A percentile compares a stretch with the other conserved stretches of the same genome.
Conservation (phyloP, 148 eudicot genomes). For the Cornus controversa region DNA sequence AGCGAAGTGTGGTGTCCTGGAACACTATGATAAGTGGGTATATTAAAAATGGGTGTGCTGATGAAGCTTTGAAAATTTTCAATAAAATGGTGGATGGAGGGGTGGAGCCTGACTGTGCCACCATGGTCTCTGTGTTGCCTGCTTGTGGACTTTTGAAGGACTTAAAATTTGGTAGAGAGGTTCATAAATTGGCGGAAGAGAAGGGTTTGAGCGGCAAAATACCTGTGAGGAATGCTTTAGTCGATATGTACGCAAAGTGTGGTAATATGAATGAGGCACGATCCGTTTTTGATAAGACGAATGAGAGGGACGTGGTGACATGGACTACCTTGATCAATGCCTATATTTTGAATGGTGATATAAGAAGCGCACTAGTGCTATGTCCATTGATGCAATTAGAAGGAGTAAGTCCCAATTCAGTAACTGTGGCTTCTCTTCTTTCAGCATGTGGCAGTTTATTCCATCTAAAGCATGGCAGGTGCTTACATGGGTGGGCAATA, state of each 20-base stretch:
- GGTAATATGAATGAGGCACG: conserved; percentile 54
- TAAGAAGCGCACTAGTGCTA: conserved; percentile 35
- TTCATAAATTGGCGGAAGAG: conserved; percentile 49
- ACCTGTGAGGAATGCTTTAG: conserved; percentile 50
- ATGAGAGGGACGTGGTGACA: conserved; percentile 59
- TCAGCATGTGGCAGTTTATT: conserved; percentile 41
- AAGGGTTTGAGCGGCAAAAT: conserved; percentile 33
- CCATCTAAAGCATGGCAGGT: conserved; percentile 44
- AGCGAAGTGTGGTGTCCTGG: conserved; percentile 52
- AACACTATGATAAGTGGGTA: conserved; percentile 68
- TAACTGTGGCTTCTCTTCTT: conserved; percentile 55
- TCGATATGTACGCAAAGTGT: conserved; percentile 76
- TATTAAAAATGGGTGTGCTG: conserved; percentile 38
- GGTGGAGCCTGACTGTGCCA: conserved; percentile 35
- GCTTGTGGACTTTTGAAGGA: conserved; percentile 52
- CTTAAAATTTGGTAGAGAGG: conserved; percentile 39
- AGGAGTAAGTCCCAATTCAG: conserved; percentile 55
- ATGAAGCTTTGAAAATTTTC: conserved; percentile 41
- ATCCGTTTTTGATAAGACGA: conserved; percentile 41
- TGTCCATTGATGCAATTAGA: conserved; percentile 45
- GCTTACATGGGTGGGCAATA: conserved; percentile 65
- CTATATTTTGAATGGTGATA: conserved; percentile 37
- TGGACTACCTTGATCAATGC: conserved; percentile 72
- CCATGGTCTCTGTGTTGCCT: conserved; percentile 58
- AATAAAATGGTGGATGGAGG: conserved; percentile 43